These are phyloP conservation scores for Phaeotremella skinneri DNA, from an alignment of 768 basidiomycete genomes.

Conservation along the genomic window DNA sequence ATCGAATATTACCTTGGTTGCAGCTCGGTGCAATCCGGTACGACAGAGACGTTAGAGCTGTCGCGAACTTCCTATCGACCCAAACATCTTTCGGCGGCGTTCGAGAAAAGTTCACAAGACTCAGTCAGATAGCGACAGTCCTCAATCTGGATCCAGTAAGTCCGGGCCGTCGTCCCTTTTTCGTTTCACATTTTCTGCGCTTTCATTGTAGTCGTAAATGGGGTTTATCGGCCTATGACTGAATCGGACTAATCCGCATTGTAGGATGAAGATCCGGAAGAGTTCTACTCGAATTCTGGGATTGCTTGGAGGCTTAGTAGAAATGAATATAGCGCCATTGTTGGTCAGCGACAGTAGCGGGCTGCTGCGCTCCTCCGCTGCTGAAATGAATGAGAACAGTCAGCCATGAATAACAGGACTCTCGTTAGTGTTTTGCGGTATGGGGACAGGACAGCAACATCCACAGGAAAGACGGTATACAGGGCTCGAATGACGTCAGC, in stretches of 20 bases:
- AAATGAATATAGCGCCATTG: conserved; percentile 37
- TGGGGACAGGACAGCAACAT: no score
- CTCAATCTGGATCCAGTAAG: conserved; percentile 70
- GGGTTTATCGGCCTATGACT: no score
- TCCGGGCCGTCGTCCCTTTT: conserved; percentile 41
- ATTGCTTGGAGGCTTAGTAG: conserved; percentile 55
- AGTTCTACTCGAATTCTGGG: conserved; percentile 90
- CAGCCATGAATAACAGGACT: no score
- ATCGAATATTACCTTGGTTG: neutral
- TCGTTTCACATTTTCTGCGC: neutral
- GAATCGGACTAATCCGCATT: conserved; percentile 13
- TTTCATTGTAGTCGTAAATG: conserved; percentile 9
- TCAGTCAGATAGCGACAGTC: conserved; percentile 90
- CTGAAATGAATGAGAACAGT: no score
- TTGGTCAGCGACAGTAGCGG: conserved; percentile 34
- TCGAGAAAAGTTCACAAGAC: conserved; percentile 82
- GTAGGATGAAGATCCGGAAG: conserved; percentile 90
- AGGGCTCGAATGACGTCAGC: no score
- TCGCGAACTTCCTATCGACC: conserved; percentile 76
- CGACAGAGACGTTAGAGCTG: conserved; percentile 82
- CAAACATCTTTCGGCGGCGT: conserved; percentile 88
- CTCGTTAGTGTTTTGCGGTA: no score
- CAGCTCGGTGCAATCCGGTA: conserved; percentile 95
- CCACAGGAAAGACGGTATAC: no score
- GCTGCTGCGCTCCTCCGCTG: neutral